Conservation (phyloP, 2,329 filamentous ascomycete genomes). For the Periconia sp. region DNA sequence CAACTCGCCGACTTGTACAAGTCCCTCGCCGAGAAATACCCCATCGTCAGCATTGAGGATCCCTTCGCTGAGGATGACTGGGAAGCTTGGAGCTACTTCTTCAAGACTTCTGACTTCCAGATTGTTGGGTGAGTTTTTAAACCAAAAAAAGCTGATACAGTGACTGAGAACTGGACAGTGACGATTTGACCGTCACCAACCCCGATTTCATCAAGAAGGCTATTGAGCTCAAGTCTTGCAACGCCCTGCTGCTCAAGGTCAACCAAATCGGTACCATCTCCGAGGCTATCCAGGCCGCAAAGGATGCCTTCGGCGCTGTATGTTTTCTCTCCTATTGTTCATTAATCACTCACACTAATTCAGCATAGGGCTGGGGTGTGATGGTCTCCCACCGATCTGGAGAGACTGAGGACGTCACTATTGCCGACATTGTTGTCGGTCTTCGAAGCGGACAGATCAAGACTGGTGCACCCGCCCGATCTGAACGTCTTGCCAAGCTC, state of each 20-base stretch:
- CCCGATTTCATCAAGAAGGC: conserved; percentile 99
- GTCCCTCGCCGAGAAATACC: conserved; percentile 89
- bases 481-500: conserved; percentile 98
- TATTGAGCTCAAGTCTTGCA: conserved; percentile 98
- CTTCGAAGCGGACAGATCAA: conserved; percentile 93
- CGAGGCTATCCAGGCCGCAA: conserved; percentile 98
- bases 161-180: too few relatives aligned
- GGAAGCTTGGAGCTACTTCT: conserved; percentile 99
- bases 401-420: conserved; percentile 99
- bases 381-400: conserved; percentile 99
- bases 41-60: conserved; percentile 98
- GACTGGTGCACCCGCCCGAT: conserved; percentile 72
- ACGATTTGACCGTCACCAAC: conserved; percentile 99
- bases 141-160: too few relatives aligned
- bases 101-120: conserved; percentile 98
- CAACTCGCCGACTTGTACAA: conserved; percentile 93
- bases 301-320: conserved; percentile 88
- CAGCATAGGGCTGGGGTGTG: conserved; percentile 78
- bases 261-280: conserved; percentile 99
- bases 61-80: conserved; percentile 99
- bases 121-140: conserved; percentile 78
- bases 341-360: conserved; percentile 58
- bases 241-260: conserved; percentile 97
- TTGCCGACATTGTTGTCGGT: conserved; percentile 96
- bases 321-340: background rate